These are phyloP conservation scores for Eucalyptus shirleyi DNA, from an alignment of 345 rosid genomes.

Conservation along the genomic window DNA sequence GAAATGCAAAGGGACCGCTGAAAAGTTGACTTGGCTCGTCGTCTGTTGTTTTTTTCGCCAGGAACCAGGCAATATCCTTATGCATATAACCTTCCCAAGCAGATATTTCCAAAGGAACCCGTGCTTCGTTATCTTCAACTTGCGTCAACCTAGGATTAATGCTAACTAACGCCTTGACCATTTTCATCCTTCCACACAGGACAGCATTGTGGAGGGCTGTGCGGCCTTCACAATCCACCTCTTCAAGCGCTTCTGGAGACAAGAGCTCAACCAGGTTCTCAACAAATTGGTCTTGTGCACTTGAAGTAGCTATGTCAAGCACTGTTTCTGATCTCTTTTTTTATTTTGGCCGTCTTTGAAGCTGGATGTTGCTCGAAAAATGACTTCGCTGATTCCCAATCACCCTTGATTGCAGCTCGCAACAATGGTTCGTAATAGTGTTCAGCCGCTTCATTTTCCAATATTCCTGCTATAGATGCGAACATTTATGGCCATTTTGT, in stretches of 20 bases:
- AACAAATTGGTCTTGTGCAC: not conserved
- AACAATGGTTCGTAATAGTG: not conserved
- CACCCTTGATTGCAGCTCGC: not conserved
- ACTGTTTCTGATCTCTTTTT: not conserved
- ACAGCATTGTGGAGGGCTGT: not conserved
- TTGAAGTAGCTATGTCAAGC: not conserved
- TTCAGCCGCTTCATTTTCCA: not conserved
- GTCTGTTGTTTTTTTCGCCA: not conserved
- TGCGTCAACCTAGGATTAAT: not conserved
- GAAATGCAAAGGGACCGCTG: not conserved
- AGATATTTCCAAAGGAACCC: not conserved
- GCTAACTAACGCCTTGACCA: not conserved
- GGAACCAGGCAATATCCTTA: not conserved
- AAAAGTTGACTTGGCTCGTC: not conserved
- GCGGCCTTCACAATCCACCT: not conserved
- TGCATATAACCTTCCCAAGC: not conserved
- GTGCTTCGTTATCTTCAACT: fast-evolving
- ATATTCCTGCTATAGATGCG: not conserved
- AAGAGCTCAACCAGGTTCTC: not conserved
- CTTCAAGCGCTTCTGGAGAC: not conserved
- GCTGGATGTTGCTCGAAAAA: fast-evolving
- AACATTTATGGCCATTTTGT: not conserved
- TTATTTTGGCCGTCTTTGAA: not conserved
- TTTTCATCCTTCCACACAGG: not conserved
- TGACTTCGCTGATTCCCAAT: not conserved